Evolutionary conservation across 371 early-diverging fungal genomes (phyloP), one percentile per base, ranked within the genome.

Genomic region (Dichotomocladium elegans): DNA sequence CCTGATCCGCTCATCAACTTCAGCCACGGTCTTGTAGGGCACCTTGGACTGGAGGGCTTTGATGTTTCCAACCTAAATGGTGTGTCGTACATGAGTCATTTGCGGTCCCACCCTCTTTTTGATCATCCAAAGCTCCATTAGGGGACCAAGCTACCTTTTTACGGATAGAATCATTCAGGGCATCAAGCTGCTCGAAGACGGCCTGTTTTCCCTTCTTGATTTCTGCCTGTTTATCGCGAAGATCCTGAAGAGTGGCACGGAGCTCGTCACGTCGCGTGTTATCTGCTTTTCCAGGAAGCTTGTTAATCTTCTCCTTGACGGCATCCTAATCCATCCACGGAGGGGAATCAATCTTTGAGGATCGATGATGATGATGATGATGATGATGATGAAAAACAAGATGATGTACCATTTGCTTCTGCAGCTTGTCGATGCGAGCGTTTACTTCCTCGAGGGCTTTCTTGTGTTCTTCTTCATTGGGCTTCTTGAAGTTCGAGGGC

Each of bases 1-100:
- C 88, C 47, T 63, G 66, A 96, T 88, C 48, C 84, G 83, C 43
- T 57, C 70, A 58, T 94, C 93, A 19, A 93, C 82, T 34, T 93
- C 95, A 27, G 75, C 89, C 19, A 80, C 76, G 28, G 79, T 82
- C 74, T 86, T 91, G 78, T 71, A 92, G 25, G 87, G 85, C 25
- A 88, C 75, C 70, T 89, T 93, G 60, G 86, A 78, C 65, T 89
- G 87, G 60, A 82, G 70, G 24, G 74, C 71, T 71, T 87, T 88
- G 55, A 88, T 63, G 26, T 91, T 90, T 15, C 74, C 80, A 25
- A 77, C 70, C 89, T 87, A 55, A 10, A 37, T 15, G 17, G 17
- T 17, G 10, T 46, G 10, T 29, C 25, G 29, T 5, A 46, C 14
- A 46, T 0, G 19, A 46, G 14, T n/a, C 37, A 15, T 9, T 28